Percentiles rank a stretch among this genome's conserved stretches.
These are phyloP conservation scores for Fraxinus platypoda DNA, from an alignment of 305 asterid species.

Conservation along the genomic window DNA sequence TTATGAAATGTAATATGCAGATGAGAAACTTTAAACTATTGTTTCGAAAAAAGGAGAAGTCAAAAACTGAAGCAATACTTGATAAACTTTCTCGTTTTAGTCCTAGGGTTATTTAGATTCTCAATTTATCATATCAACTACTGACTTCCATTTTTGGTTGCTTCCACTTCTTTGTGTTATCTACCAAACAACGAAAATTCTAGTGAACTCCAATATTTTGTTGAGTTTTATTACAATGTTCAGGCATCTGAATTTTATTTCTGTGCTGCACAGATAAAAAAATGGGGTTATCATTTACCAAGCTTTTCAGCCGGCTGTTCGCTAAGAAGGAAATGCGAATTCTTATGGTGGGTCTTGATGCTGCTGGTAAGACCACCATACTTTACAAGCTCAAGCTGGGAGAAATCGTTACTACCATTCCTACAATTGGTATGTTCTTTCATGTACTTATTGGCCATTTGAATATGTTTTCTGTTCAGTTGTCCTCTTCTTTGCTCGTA, in stretches of 20 bases:
- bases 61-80: not conserved
- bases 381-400: conserved; percentile 88
- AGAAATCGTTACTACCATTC: conserved; percentile 83
- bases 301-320: conserved; percentile 78
- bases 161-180: not conserved
- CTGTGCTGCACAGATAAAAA: conserved; percentile 30
- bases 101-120: not conserved
- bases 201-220: not conserved
- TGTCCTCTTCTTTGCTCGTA: not conserved
- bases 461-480: not conserved
- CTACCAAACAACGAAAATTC: not conserved
- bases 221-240: not conserved
- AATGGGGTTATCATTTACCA: conserved; percentile 83
- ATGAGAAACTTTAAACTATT: not conserved
- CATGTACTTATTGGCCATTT: not conserved
- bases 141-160: not conserved
- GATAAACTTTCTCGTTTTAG: not conserved
- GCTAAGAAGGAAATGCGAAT: conserved; percentile 93
- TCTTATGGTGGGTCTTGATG: conserved; percentile 93
- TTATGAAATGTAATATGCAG: not conserved
- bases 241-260: not conserved
- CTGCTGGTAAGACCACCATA: conserved; percentile 94
- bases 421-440: conserved; percentile 60
- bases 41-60: no score
- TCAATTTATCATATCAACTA: not conserved